A percentile compares a stretch with the other conserved stretches of the same genome.
Evolutionary conservation across 139 green algal genomes (phyloP).

Genomic region (Nannochloris sp.): DNA sequence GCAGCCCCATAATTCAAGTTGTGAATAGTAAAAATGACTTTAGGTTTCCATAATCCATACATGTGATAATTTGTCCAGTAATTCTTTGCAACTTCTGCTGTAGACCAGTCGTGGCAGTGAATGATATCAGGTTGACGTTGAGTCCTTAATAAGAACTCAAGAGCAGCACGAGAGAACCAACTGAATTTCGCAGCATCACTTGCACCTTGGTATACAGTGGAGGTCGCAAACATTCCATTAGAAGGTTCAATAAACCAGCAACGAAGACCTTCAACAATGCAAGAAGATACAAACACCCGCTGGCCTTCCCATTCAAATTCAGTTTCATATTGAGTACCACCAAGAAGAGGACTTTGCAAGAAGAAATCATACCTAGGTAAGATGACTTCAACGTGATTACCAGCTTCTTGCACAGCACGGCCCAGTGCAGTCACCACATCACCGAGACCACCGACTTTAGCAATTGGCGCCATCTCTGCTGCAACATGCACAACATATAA

Average conservation of each 20-base stretch:
- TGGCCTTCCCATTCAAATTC: conserved; percentile 70
- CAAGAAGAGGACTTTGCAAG: conserved; percentile 49
- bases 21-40: conserved; percentile 85
- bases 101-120: conserved; percentile 93
- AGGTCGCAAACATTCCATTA: conserved; percentile 78
- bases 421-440: conserved; percentile 93
- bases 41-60: conserved; percentile 78
- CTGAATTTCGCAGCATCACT: conserved; percentile 65
- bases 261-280: conserved; percentile 49
- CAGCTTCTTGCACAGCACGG: conserved; percentile 81
- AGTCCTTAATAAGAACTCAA: conserved; percentile 62
- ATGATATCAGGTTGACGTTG: conserved; percentile 72
- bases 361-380: conserved; percentile 78
- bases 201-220: conserved; percentile 74
- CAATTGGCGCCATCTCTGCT: conserved; percentile 96
- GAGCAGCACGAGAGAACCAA: conserved; percentile 77
- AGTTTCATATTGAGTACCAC: conserved; percentile 34
- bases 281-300: conserved; percentile 44
- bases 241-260: conserved; percentile 72
- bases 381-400: conserved; percentile 61
- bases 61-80: conserved; percentile 80
- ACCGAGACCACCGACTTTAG: conserved; percentile 92
- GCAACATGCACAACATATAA: conserved; percentile 84
- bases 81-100: conserved; percentile 52
- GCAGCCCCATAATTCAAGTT: conserved; percentile 80